Conservation (phyloP, 345 rosid genomes). For the Cardamine chenopodiifolia region DNA sequence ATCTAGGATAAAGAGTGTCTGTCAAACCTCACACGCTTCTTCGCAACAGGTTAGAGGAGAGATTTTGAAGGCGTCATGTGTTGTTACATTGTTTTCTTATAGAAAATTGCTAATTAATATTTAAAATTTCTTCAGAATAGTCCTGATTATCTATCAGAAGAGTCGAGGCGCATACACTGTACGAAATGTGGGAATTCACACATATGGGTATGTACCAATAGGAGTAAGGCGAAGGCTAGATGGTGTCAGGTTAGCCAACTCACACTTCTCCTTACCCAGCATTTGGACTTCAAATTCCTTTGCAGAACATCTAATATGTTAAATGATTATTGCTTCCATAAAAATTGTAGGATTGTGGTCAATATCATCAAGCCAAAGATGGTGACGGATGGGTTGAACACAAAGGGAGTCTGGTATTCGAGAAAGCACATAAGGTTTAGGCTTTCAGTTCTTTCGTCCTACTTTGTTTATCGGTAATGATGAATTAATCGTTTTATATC, state of each 20-base stretch:
- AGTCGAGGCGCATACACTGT: slow-evolving; percentile 92
- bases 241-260: slow-evolving; percentile 80
- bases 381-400: slow-evolving; percentile 98
- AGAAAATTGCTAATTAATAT: not conserved
- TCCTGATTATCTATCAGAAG: slow-evolving; percentile 67
- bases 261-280: not conserved
- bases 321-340: slow-evolving; percentile 12
- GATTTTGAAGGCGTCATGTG: not conserved
- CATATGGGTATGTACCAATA: slow-evolving; percentile 87
- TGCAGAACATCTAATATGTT: not conserved
- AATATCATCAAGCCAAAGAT: slow-evolving; percentile 91
- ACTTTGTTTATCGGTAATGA: not conserved
- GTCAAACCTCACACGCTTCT: slow-evolving; percentile 44
- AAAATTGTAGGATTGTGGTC: slow-evolving; percentile 73
- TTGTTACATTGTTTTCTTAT: not conserved
- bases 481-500: slow-evolving; percentile 18
- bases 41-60: slow-evolving; percentile 57
- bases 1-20: slow-evolving; percentile 61
- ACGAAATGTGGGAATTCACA: slow-evolving; percentile 84
- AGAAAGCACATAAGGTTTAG: slow-evolving; percentile 67
- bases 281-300: not conserved
- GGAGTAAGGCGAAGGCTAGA: slow-evolving; percentile 77
- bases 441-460: slow-evolving; percentile 16
- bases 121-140: slow-evolving; percentile 49
- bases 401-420: slow-evolving; percentile 74